Percentiles rank a stretch among this genome's conserved stretches.
Conservation (phyloP, 768 basidiomycete genomes). For the Hygrophorus pudorinus region DNA sequence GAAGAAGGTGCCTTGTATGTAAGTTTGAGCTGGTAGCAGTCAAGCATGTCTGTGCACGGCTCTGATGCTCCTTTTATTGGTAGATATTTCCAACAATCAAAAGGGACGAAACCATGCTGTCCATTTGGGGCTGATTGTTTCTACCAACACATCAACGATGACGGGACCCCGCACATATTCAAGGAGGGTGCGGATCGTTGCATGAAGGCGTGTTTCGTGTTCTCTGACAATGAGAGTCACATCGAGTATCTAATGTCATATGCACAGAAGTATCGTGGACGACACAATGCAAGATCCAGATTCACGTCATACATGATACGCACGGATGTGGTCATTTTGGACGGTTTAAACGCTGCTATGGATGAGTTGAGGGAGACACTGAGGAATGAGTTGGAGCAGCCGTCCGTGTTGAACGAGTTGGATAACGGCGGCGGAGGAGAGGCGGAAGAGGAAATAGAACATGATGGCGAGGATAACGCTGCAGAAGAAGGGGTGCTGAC, state of each 20-base stretch:
- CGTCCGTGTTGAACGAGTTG: not conserved
- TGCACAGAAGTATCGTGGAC: conserved; percentile 7
- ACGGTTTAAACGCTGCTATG: not conserved
- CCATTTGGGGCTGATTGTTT: conserved; percentile 80
- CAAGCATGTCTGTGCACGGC: not conserved
- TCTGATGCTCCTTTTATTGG: not conserved
- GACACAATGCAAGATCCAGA: not conserved
- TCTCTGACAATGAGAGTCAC: conserved; percentile 1
- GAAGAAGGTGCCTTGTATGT: conserved; percentile 62
- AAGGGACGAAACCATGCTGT: conserved; percentile 42
- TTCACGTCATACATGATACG: no score
- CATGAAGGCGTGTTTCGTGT: conserved; percentile 35
- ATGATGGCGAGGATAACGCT: no score
- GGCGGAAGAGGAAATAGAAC: no score
- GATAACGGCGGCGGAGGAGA: not conserved
- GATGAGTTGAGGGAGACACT: not conserved
- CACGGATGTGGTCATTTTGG: not conserved
- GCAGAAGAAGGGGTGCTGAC: no score
- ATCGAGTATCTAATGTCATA: not conserved
- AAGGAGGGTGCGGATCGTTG: conserved; percentile 40
- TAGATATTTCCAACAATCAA: conserved; percentile 57
- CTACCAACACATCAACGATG: conserved; percentile 59
- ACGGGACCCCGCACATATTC: conserved; percentile 55
- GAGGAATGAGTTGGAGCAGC: not conserved
- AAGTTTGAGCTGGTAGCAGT: conserved; percentile 14